phyloP scores from a whole-genome alignment of 257 asterid species.

The Forsythia viridissima region DNA sequence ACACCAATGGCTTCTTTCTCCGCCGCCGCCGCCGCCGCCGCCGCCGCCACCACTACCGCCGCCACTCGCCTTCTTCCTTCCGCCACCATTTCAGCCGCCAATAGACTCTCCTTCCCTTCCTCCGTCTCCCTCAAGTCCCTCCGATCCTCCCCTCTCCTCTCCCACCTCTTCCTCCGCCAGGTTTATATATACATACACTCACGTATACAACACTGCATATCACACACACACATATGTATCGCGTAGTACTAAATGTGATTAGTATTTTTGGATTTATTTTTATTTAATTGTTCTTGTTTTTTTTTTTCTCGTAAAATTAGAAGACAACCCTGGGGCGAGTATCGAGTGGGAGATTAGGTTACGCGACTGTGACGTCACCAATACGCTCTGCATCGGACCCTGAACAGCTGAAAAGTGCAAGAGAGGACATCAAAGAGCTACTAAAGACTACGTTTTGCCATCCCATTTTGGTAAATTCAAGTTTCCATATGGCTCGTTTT shows the following conservation, averaged over 20 bases:
- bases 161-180: conserved; percentile 56
- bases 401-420: conserved; percentile 82
- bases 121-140: conserved; percentile 44
- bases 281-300: not conserved
- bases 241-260: not conserved
- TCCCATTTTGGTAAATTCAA: conserved; percentile 66
- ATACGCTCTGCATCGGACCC: conserved; percentile 74
- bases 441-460: conserved; percentile 69
- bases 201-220: not conserved
- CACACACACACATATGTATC: not conserved
- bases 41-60: conserved; percentile 23
- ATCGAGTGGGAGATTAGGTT: conserved; percentile 48
- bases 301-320: conserved; percentile 29
- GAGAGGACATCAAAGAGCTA: conserved; percentile 80
- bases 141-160: conserved; percentile 57
- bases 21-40: conserved; percentile 27
- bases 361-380: conserved; percentile 59
- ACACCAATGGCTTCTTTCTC: conserved; percentile 55
- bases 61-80: conserved; percentile 51
- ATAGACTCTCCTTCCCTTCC: conserved; percentile 40
- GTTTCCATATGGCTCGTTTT: not conserved
- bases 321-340: conserved; percentile 37
- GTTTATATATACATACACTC: conserved; percentile 21
- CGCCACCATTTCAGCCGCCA: conserved; percentile 26
- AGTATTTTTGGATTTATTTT: not conserved